Evolutionary conservation across 1,139 yeast species (phyloP), one percentile per base, ranked within the genome.

Genomic region (Hemisphaericaspora xylanilytica): DNA sequence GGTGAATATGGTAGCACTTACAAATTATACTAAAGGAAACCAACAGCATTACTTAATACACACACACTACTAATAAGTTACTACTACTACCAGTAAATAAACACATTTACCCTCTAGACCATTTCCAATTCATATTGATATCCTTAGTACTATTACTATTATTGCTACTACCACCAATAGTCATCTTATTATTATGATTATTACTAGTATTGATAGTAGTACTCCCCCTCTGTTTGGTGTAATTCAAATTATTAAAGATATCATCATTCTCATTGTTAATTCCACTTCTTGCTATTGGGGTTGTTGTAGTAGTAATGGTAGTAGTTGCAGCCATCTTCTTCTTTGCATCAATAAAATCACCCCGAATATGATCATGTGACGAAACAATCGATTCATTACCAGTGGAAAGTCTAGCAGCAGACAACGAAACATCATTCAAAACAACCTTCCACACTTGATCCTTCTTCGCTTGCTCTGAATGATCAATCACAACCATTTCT

Each of bases 331-430:
- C n/a, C n/a, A n/a, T n/a, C n/a, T n/a, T n/a, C n/a, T 8, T 10
- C 27, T 33, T 38, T 12, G 45, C 48, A 27, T 44, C 44, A 9
- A 46, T 51, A 22, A 47, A 47, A 35, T 47, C 50, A n/a, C 46
- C 50, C 18, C 46, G 41, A 14, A 47, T 39, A 29, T 41, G 39
- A 22, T 6, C n/a, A 18, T 40, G 45, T 20, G 43, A 36, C 24
- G 31, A 38, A 14, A 42, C 37, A 15, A 37, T 38, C n/a, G 47
- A 40, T 4, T 54, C 36, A 4, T 58, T 55, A 0, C 80, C 80
- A 8, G 73, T 71, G 1, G 80, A 75, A 5, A 71, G 54, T 37
- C 74, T 49, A 3, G 81, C 81, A 0, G 81, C 81, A 21, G 70
- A 66, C 39, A 75, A 57, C 1, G 81, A 73, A 2, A 70, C 62